A percentile compares a stretch with the other conserved stretches of the same genome.
These are phyloP conservation scores for Kurtzmaniella quercitrusa DNA, from an alignment of 1,139 yeast genomes.

Conservation along the genomic window DNA sequence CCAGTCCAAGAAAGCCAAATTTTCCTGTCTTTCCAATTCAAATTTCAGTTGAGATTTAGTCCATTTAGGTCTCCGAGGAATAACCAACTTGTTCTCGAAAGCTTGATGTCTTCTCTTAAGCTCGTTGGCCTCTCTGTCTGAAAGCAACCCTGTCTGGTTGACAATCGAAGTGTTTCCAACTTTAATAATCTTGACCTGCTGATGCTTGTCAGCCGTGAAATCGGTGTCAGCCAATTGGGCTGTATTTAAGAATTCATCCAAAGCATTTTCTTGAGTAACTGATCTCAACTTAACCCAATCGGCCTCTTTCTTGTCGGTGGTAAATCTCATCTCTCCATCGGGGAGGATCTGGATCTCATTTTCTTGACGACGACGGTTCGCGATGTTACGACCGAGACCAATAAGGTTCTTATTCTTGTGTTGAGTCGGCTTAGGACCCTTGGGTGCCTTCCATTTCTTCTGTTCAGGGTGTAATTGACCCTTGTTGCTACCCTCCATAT, in stretches of 20 bases:
- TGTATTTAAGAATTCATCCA: slow-evolving; percentile 91
- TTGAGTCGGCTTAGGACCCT: slow-evolving; percentile 87
- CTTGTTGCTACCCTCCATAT: slow-evolving; percentile 27
- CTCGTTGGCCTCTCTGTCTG: slow-evolving; percentile 62
- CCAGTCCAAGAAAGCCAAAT: slow-evolving; percentile 90
- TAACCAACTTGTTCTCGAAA: slow-evolving; percentile 78
- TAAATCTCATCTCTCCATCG: slow-evolving; percentile 81
- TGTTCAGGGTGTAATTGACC: slow-evolving; percentile 45
- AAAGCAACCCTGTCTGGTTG: slow-evolving; percentile 47
- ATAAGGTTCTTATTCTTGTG: slow-evolving; percentile 79
- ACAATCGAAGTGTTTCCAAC: slow-evolving; percentile 59
- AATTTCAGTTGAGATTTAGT: slow-evolving; percentile 61
- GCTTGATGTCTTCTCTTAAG: slow-evolving; percentile 65
- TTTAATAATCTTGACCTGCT: slow-evolving; percentile 80
- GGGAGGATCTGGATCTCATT: slow-evolving; percentile 70
- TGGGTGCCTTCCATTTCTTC: slow-evolving; percentile 63
- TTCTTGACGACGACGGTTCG: slow-evolving; percentile 67
- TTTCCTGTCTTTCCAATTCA: slow-evolving; percentile 84
- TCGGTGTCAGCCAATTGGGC: slow-evolving; percentile 96
- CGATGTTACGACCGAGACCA: slow-evolving; percentile 83
- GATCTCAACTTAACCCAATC: slow-evolving; percentile 88
- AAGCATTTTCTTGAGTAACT: slow-evolving; percentile 89
- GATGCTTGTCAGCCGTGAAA: slow-evolving; percentile 85
- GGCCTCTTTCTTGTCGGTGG: slow-evolving; percentile 80
- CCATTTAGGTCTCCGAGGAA: slow-evolving; percentile 95